Evolutionary conservation across 257 asterid genomes (phyloP), one percentile per base, ranked within the genome.

Genomic region (Petunia axillaris): DNA sequence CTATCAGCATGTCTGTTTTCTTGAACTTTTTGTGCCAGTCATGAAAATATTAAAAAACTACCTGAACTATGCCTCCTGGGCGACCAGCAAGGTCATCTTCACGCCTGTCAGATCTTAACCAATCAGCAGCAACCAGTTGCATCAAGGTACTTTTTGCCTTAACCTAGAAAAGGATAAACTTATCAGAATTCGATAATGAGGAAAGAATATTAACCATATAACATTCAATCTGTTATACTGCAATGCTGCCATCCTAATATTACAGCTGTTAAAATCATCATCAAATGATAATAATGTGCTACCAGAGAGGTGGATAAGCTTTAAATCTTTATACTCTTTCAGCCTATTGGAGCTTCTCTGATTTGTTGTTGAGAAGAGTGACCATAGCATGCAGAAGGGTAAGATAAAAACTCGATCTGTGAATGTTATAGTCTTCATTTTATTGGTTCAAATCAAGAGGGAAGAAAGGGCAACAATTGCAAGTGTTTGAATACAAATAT

Each of bases 121-220:
- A 94, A 80, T 94, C 98, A 7, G 97, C 97, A 76, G 85, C 97
- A 62, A 92, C 93, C 90, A 94, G 70, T 80, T 90, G 88, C 93
- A 91, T 86, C 89, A 91, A 83, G 52, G 91, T 88, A 76, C 86
- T 86, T 80, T 88, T 91, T 48, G 97, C 94, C 84, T 89, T 91
- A 66, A 93, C 84, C 97, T 94, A 46, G 38, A 70, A 62, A 79
- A 25, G 79, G 6, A 53, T 5, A 38, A 62, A 63, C 41, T 46
- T 78, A 76, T 35, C 37, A 74, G 73, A 71, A 74, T 44, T 35
- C 38, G 44, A 77, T 86, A 75, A 59, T 40, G 5, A 79, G 83
- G 39, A 36, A 38, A 39, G 37, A 58, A 58, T n/a, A 16, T n/a
- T 6, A n/a, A 58, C 64, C 64, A 58, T 37, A 48, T 15, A 4